These are phyloP conservation scores for Brassica balearica DNA, from an alignment of 441 rosid genomes.

Conservation along the genomic window DNA sequence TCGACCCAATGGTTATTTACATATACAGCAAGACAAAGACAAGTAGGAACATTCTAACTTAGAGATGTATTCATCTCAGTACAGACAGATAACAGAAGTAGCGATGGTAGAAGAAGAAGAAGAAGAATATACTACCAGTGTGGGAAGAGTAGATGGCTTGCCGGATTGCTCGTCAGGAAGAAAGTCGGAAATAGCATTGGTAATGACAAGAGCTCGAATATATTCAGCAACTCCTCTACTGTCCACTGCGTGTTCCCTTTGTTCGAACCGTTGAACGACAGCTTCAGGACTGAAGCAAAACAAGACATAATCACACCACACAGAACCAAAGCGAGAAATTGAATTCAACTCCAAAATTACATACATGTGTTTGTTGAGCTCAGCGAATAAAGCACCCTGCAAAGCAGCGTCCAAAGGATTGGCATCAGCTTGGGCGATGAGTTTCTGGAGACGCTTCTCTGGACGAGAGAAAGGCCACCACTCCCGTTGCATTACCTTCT, in stretches of 20 bases:
- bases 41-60: not conserved
- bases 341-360: too few species aligned
- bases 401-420: slow-evolving; percentile 76
- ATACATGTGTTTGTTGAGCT: slow-evolving; percentile 91
- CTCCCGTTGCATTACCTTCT: slow-evolving; percentile 59
- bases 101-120: not conserved
- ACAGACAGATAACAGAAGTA: not conserved
- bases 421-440: slow-evolving; percentile 85
- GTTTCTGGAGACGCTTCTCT: slow-evolving; percentile 72
- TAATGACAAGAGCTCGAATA: slow-evolving; percentile 79
- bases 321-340: not conserved
- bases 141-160: slow-evolving; percentile 82
- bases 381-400: slow-evolving; percentile 74
- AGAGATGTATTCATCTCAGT: not conserved
- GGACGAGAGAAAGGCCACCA: slow-evolving; percentile 85
- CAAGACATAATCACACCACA: slow-evolving; percentile 21
- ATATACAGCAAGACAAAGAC: slow-evolving; percentile 22
- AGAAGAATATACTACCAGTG: slow-evolving; percentile 53
- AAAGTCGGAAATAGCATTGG: slow-evolving; percentile 82
- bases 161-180: slow-evolving; percentile 91
- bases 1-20: slow-evolving; percentile 33
- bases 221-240: slow-evolving; percentile 92
- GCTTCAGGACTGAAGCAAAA: slow-evolving; percentile 72
- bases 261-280: slow-evolving; percentile 84
- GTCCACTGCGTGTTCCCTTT: slow-evolving; percentile 79